Percentiles rank a stretch among this genome's conserved stretches.
phyloP scores from a whole-genome alignment of 768 basidiomycete genomes.

The Boletus reticuloceps region DNA sequence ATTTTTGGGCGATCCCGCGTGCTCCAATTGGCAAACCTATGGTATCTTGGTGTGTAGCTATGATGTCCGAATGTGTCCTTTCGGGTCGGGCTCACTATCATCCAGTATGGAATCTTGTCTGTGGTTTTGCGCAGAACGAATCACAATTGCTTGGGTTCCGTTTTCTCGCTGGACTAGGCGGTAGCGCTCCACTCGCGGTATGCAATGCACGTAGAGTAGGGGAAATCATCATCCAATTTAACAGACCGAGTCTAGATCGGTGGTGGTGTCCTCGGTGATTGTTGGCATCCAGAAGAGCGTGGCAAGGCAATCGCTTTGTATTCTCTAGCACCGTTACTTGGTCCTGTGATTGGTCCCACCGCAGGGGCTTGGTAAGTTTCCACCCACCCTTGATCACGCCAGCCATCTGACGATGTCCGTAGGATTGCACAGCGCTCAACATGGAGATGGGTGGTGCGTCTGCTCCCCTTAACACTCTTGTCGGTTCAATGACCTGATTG shows the following conservation, averaged over 20 bases:
- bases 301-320: slow-evolving; percentile 64
- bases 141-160: slow-evolving; percentile 64
- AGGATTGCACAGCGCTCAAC: slow-evolving; percentile 58
- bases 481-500: neutral
- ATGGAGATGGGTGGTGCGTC: slow-evolving; percentile 70
- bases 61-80: neutral
- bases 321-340: slow-evolving; percentile 62
- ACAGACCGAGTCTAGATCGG: slow-evolving; percentile 41
- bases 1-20: slow-evolving; percentile 65
- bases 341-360: slow-evolving; percentile 62
- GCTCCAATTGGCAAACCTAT: slow-evolving; percentile 61
- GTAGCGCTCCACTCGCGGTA: slow-evolving; percentile 62
- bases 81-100: neutral
- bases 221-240: neutral
- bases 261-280: slow-evolving; percentile 63
- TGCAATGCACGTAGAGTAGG: neutral
- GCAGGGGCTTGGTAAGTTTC: slow-evolving; percentile 54
- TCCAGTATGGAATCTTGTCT: slow-evolving; percentile 59
- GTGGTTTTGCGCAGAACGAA: slow-evolving; percentile 60
- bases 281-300: slow-evolving; percentile 60
- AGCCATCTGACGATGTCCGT: slow-evolving; percentile 2
- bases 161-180: slow-evolving; percentile 68
- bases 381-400: neutral
- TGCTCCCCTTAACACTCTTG: neutral
- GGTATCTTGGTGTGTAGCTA: slow-evolving; percentile 51